Percentiles rank a stretch among this genome's conserved stretches.
These are phyloP conservation scores for Dendrobium nobile DNA, from an alignment of 106 monocot genomes.

Conservation along the genomic window DNA sequence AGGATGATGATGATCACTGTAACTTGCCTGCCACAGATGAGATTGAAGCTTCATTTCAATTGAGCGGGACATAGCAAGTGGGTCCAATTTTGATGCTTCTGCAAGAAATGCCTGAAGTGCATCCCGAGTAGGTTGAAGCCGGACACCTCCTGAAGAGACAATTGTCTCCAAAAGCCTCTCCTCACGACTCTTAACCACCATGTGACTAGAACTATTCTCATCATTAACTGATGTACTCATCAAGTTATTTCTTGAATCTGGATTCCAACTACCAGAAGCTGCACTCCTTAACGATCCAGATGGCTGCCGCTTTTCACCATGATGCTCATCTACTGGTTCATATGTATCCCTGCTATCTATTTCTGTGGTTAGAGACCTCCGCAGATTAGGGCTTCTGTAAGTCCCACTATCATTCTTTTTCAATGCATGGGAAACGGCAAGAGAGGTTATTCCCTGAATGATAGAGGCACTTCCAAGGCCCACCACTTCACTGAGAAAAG, in stretches of 20 bases:
- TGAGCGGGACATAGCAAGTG: slow-evolving; percentile 62
- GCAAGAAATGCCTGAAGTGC: slow-evolving; percentile 73
- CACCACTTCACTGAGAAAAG: slow-evolving; percentile 92
- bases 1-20: not conserved
- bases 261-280: slow-evolving; percentile 40
- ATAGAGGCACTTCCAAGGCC: slow-evolving; percentile 73
- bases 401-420: slow-evolving; percentile 72
- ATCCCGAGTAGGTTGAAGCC: slow-evolving; percentile 95
- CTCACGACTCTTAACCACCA: slow-evolving; percentile 59
- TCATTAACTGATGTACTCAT: slow-evolving; percentile 32
- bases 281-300: slow-evolving; percentile 29
- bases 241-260: slow-evolving; percentile 28
- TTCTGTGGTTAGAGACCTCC: slow-evolving; percentile 83
- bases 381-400: slow-evolving; percentile 75
- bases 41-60: slow-evolving; percentile 85
- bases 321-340: slow-evolving; percentile 31
- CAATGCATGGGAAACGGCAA: slow-evolving; percentile 63
- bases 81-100: slow-evolving; percentile 69
- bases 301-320: slow-evolving; percentile 38
- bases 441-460: slow-evolving; percentile 69
- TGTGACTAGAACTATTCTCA: slow-evolving; percentile 27
- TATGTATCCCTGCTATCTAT: slow-evolving; percentile 38
- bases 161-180: slow-evolving; percentile 92
- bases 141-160: slow-evolving; percentile 86
- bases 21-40: slow-evolving; percentile 84